Percentiles rank a stretch among this genome's conserved stretches.
Conservation (phyloP, 176 grass and related monocot species). For the Raddia distichophylla region DNA sequence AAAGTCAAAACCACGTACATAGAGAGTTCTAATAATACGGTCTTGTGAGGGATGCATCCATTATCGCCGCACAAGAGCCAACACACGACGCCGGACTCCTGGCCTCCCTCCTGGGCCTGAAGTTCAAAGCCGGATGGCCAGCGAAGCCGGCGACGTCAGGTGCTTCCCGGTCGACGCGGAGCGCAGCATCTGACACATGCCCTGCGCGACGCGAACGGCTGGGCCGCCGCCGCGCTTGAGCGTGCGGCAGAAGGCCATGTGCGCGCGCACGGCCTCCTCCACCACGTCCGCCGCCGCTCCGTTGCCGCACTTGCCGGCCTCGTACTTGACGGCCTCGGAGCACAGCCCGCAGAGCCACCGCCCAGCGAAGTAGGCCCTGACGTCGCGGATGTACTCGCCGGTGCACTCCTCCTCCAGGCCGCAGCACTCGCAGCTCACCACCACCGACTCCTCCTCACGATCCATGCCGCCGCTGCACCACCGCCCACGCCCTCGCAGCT, state of each 20-base stretch:
- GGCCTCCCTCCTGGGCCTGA: too few species aligned
- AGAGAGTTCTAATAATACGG: background rate
- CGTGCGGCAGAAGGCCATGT: conserved; percentile 53
- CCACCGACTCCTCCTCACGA: conserved; percentile 21
- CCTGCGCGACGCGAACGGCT: conserved; percentile 66
- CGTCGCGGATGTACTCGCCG: background rate
- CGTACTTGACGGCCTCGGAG: conserved; percentile 75
- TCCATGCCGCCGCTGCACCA: conserved; percentile 20
- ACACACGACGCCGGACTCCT: background rate
- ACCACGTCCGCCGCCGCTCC: conserved; percentile 21
- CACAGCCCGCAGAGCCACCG: conserved; percentile 88
- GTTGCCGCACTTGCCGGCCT: conserved; percentile 50
- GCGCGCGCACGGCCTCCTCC: conserved; percentile 31
- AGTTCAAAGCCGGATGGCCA: conserved; percentile 27
- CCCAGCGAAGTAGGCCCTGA: conserved; percentile 58
- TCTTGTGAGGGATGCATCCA: background rate
- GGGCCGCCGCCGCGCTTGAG: conserved; percentile 50
- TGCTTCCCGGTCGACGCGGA: conserved; percentile 41
- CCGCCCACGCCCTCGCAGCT: background rate
- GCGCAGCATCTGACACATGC: conserved; percentile 84
- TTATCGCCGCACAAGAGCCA: background rate
- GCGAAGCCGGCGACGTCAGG: background rate
- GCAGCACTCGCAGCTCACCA: conserved; percentile 43
- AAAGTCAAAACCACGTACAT: background rate
- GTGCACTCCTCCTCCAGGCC: too few species aligned